Conservation (phyloP, 306 rosid species). For the Rosa multiflora region DNA sequence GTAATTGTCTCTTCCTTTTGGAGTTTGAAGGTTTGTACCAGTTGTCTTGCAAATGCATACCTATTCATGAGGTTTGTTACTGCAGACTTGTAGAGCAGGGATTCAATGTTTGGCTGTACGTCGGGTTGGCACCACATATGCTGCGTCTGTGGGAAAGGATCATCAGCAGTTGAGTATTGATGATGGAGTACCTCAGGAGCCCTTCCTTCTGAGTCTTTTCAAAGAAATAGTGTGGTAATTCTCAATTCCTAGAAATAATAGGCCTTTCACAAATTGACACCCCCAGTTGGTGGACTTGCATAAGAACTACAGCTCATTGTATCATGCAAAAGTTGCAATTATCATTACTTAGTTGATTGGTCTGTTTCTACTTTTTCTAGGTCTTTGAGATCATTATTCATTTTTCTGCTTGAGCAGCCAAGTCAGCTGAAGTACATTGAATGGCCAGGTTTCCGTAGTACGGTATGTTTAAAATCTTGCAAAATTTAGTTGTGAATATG, state of each 20-base stretch:
- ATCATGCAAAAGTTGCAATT: neutral
- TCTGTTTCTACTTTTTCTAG: slow-evolving; percentile 31
- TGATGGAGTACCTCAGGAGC: slow-evolving; percentile 52
- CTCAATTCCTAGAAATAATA: neutral
- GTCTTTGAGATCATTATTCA: slow-evolving; percentile 50
- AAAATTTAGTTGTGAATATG: neutral
- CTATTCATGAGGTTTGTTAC: slow-evolving; percentile 16
- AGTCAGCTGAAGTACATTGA: slow-evolving; percentile 84
- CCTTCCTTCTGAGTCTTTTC: slow-evolving; percentile 50
- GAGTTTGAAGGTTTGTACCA: too few relatives aligned
- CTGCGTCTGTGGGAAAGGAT: slow-evolving; percentile 38
- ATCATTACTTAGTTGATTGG: neutral
- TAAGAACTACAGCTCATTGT: neutral
- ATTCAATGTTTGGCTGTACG: slow-evolving; percentile 19
- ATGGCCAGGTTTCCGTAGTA: slow-evolving; percentile 78
- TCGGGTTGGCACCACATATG: slow-evolving; percentile 31
- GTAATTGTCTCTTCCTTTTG: slow-evolving; percentile 29
- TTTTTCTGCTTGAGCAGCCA: slow-evolving; percentile 83
- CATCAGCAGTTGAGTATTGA: slow-evolving; percentile 37
- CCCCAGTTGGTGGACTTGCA: neutral
- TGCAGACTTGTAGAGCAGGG: slow-evolving; percentile 36
- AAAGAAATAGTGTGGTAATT: slow-evolving; percentile 59
- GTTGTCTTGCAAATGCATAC: too few relatives aligned
- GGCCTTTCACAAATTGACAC: neutral
- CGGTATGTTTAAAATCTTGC: slow-evolving; percentile 44